Evolutionary conservation across 2,329 filamentous ascomycete species (phyloP), one percentile per base, ranked within the genome.

Genomic region (Anisogramma anomala): DNA sequence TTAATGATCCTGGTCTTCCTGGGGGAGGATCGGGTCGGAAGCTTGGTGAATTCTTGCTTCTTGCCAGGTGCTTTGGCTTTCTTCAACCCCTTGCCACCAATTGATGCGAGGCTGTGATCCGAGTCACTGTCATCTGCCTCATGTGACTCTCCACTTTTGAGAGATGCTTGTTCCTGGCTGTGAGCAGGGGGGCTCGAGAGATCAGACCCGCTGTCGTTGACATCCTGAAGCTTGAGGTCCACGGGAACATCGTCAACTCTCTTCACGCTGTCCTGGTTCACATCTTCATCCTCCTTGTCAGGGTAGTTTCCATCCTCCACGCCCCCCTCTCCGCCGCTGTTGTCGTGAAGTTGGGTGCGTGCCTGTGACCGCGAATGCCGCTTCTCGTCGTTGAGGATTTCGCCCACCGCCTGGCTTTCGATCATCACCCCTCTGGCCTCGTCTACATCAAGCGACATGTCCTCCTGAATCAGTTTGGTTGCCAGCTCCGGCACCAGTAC

Each of bases 401-500:
- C 70, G 1, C 82, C 84, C 36, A 89, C 61, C 39, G 69, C 65
- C 49, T 72, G 74, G 56, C 84, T 86, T 48, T 82, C 73, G 48
- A 70, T 63, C 53, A 89, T 59, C 15, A 88, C 74, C 19, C 60
- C 58, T 48, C 65, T 61, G 14, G 72, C 72, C 43, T 64, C 58
- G 6, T 58, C 55, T 33, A 60, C 58, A 3, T 50, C 55, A 17
- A 71, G 62, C 2, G 48, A 43, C 67, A 77, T 69, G 46, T 77
- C 74, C 50, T 77, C 70, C 59, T 66, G 69, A 47, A 77, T 72
- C 38, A 78, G 58, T 45, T 59, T 62, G 26, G 71, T 63, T 18
- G 70, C 65, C 49, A 77, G 55, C 56, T 94, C 87, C 0, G 84
- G 83, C 18, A 93, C 83, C 46, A 94, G 62, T 1, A 89, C 84